Evolutionary conservation across 176 grass and related monocot species (phyloP).

Genomic region (Raddia guianensis): DNA sequence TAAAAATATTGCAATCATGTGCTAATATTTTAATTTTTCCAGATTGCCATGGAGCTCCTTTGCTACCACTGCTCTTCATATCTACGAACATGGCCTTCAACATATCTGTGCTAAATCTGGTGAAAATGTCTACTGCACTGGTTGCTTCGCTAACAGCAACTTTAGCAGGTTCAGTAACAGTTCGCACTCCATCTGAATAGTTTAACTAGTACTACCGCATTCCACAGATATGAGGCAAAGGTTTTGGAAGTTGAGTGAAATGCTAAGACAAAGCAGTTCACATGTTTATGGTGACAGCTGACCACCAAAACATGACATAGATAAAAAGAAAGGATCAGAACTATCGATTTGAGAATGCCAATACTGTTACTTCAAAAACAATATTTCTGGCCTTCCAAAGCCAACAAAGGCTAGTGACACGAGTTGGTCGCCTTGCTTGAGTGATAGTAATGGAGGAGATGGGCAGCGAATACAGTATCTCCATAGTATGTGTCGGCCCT

Average conservation of each 20-base stretch:
- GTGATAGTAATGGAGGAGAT: too few relatives aligned
- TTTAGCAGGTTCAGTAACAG: constrained; percentile 64
- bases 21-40: constrained; percentile 49
- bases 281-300: too few relatives aligned
- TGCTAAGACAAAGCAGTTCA: not conserved
- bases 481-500: too few relatives aligned
- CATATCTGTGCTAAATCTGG: constrained; percentile 82
- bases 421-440: too few relatives aligned
- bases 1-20: not conserved
- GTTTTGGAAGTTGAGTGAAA: not conserved
- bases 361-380: too few relatives aligned
- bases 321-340: too few relatives aligned
- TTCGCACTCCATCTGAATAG: constrained; percentile 5
- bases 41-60: constrained; percentile 85
- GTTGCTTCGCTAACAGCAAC: constrained; percentile 83
- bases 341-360: too few relatives aligned
- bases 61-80: constrained; percentile 80
- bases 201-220: not conserved
- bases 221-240: not conserved
- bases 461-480: too few relatives aligned
- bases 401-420: too few relatives aligned
- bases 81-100: constrained; percentile 90
- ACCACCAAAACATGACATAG: too few relatives aligned
- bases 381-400: too few relatives aligned
- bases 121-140: constrained; percentile 93